Evolutionary conservation across 495 filamentous ascomycete species (phyloP), one percentile per base, ranked within the genome.

Genomic region (Aspergillus coremiiformis): DNA sequence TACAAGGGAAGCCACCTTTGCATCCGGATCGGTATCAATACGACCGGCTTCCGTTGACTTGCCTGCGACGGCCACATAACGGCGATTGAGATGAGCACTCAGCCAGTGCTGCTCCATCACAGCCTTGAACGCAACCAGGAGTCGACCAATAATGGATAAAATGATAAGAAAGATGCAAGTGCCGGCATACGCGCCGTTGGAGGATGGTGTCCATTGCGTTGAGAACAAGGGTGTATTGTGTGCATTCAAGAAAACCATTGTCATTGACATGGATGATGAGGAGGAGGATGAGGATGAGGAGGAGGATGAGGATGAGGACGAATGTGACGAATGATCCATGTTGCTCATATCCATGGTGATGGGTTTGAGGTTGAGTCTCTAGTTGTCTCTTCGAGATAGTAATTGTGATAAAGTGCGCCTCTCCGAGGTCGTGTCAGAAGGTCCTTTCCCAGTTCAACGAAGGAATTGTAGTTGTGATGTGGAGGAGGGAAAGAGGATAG

Each of bases 81-180:
- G 78, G 27, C 88, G 80, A 35, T 84, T 79, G 54, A 85, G 66
- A 56, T 87, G 84, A 11, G 70, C 60, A 60, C 84, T 82, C 12
- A 84, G 66, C 80, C 82, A 85, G 51, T 60, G 68, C 14, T 68
- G 70, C 50, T 87, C 82, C 48, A 83, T 66, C 15, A 70, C 51
- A 15, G 69, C 65, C 62, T 86, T 87, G 56, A 80, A 71, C 4
- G 89, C 92, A 39, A 87, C 68, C 10, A 92, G 69, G 15, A 71
- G 72, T 32, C 90, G 85, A 63, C 82, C 83, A 48, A 86, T 57
- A 52, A 84, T 72, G 14, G 84, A 80, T 21, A 95, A 80, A 14
- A 84, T 51, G 66, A 93, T 83, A 39, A 95, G 76, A 67, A 95
- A 94, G 65, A 95, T 85, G 67, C 90, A 94, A 30, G 88, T 92